Evolutionary conservation across 805 yeast species (phyloP).

Genomic region (Yarrowia keelungensis): DNA sequence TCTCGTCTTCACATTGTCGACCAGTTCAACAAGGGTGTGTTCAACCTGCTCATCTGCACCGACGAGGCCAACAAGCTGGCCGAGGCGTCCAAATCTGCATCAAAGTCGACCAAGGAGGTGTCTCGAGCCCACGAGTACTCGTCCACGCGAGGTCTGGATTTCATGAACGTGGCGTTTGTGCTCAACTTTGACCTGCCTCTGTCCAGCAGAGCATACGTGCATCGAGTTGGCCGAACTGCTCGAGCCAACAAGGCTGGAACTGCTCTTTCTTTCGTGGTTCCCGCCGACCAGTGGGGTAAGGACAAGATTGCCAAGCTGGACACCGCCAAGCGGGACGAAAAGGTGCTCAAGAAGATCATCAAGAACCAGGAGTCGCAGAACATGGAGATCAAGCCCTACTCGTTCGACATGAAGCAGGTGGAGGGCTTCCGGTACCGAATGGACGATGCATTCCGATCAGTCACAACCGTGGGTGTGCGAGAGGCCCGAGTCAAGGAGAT

Average conservation of each 20-base stretch:
- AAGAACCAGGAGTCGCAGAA: slow-evolving; percentile 63
- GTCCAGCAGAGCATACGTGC: slow-evolving; percentile 86
- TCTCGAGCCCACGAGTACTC: slow-evolving; percentile 81
- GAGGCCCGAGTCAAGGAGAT: slow-evolving; percentile 93
- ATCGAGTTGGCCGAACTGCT: slow-evolving; percentile 96
- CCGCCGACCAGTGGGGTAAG: slow-evolving; percentile 81
- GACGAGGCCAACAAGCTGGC: slow-evolving; percentile 78
- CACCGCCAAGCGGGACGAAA: slow-evolving; percentile 84
- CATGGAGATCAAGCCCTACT: slow-evolving; percentile 73
- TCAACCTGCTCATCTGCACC: slow-evolving; percentile 88
- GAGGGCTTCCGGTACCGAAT: slow-evolving; percentile 96
- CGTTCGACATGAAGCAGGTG: slow-evolving; percentile 88
- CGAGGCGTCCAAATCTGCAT: slow-evolving; percentile 39
- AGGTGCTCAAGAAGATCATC: slow-evolving; percentile 75
- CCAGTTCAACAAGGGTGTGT: slow-evolving; percentile 89
- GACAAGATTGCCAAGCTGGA: slow-evolving; percentile 79
- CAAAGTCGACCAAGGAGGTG: slow-evolving; percentile 43
- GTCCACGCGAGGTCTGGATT: slow-evolving; percentile 96
- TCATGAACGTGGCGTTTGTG: slow-evolving; percentile 94
- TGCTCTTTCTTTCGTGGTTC: slow-evolving; percentile 90
- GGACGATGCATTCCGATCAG: slow-evolving; percentile 96
- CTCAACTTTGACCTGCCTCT: slow-evolving; percentile 93
- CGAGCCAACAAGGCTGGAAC: slow-evolving; percentile 96
- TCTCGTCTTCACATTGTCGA: slow-evolving; percentile 95
- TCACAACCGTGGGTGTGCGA: slow-evolving; percentile 85